A percentile compares a stretch with the other conserved stretches of the same genome.
These are phyloP conservation scores for Chenopodium berlandieri DNA, from an alignment of 148 eudicot species.

Conservation along the genomic window DNA sequence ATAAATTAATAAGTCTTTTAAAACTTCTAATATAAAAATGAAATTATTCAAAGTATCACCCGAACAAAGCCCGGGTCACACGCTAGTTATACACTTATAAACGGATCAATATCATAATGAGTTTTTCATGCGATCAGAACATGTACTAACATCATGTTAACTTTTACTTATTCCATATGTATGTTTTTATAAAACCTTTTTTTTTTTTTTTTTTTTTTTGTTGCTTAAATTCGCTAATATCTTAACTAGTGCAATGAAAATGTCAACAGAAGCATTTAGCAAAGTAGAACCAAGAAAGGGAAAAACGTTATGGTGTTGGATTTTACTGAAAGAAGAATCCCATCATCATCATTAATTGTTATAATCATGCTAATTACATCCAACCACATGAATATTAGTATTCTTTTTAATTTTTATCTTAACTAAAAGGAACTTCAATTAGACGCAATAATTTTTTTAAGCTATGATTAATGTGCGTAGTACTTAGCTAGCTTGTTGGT, in stretches of 20 bases:
- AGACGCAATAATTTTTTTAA: slow-evolving; percentile 21
- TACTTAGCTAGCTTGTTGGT: background rate
- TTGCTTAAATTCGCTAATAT: background rate
- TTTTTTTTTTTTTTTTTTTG: no score
- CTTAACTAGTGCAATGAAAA: background rate
- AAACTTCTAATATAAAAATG: no score
- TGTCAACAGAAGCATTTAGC: background rate
- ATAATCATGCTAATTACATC: slow-evolving; percentile 10
- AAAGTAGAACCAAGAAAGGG: background rate
- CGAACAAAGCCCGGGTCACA: no score
- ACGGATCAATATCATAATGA: no score
- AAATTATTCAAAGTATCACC: no score
- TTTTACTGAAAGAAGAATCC: slow-evolving; percentile 24
- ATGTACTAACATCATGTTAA: no score
- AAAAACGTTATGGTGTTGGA: background rate
- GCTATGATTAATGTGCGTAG: background rate
- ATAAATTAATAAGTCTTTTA: no score
- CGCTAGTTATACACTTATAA: no score
- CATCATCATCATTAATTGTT: slow-evolving; percentile 21
- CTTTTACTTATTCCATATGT: no score
- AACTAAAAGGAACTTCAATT: slow-evolving; percentile 12
- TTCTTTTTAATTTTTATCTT: background rate
- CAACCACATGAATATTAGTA: slow-evolving; percentile 14
- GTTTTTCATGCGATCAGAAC: no score
- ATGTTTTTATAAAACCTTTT: no score